A percentile compares a stretch with the other conserved stretches of the same genome.
Conservation (phyloP, 148 eudicot genomes). For the Chenopodium quinoa region DNA sequence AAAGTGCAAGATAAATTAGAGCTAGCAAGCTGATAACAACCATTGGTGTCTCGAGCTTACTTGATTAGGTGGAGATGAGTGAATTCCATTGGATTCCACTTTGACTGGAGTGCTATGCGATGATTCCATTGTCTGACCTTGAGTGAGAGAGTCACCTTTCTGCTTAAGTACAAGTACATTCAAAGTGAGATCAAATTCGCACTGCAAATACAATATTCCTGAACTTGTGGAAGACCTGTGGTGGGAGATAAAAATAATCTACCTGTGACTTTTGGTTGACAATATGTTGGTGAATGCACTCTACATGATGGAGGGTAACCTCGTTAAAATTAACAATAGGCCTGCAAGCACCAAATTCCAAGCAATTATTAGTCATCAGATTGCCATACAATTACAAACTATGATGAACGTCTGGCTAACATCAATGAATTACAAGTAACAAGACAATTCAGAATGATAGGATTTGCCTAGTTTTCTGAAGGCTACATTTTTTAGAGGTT, state of each 20-base stretch:
- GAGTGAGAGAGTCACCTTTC: conserved; percentile 42
- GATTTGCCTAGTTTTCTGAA: background rate
- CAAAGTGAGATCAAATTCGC: background rate
- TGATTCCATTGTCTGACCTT: conserved; percentile 38
- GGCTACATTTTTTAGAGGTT: background rate
- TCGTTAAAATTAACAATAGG: conserved; percentile 72
- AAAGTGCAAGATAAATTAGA: background rate
- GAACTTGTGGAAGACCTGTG: background rate
- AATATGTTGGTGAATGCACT: conserved; percentile 74
- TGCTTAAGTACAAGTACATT: conserved; percentile 26
- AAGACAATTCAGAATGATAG: background rate
- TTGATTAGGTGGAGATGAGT: conserved; percentile 48
- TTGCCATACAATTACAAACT: background rate
- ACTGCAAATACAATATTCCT: background rate
- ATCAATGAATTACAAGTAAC: background rate
- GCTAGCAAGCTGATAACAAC: background rate
- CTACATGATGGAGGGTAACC: conserved; percentile 69
- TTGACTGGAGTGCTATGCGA: conserved; percentile 45
- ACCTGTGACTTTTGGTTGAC: conserved; percentile 58
- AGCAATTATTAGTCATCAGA: background rate
- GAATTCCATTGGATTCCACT: conserved; percentile 47
- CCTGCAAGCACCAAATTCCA: conserved; percentile 44
- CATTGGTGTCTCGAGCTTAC: conserved; percentile 31
- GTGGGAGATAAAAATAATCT: background rate
- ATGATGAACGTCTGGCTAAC: background rate